Evolutionary conservation across 176 grass and related monocot genomes (phyloP).

Genomic region (Alopecurus myosuroides): DNA sequence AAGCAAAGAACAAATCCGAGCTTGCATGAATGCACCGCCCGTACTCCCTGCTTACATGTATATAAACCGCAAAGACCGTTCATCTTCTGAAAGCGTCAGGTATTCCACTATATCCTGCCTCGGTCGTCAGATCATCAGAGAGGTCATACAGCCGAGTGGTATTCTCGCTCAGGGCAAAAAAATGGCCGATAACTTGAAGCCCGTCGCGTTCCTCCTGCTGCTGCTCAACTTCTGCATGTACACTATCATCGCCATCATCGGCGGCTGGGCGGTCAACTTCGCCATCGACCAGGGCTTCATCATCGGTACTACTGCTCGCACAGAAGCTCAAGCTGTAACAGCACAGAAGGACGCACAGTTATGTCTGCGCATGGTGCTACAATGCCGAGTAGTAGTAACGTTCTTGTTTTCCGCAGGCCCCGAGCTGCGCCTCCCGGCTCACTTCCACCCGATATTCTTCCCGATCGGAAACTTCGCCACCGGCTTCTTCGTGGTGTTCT

Average conservation of each 20-base stretch:
- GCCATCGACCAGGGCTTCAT: conserved; percentile 76
- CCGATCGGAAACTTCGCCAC: conserved; percentile 91
- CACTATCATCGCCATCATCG: conserved; percentile 55
- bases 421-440: conserved; percentile 60
- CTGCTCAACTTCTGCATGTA: conserved; percentile 78
- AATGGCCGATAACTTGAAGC: conserved; percentile 53
- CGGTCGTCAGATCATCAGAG: background rate
- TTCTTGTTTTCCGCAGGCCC: conserved; percentile 24
- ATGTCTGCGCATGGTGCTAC: background rate
- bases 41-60: background rate
- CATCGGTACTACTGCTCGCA: conserved; percentile 44
- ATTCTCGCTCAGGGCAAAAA: background rate
- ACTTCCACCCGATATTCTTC: conserved; percentile 82
- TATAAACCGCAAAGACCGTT: background rate
- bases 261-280: conserved; percentile 74
- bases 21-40: background rate
- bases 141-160: background rate
- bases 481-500: conserved; percentile 87
- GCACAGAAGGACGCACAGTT: background rate
- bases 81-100: background rate
- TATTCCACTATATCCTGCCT: background rate
- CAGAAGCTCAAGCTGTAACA: background rate
- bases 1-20: conserved; percentile 58
- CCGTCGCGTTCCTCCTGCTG: conserved; percentile 53
- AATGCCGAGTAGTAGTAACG: background rate